Evolutionary conservation across 2,329 filamentous ascomycete genomes (phyloP).

Genomic region (Stagonosporopsis cucurbitacearum): DNA sequence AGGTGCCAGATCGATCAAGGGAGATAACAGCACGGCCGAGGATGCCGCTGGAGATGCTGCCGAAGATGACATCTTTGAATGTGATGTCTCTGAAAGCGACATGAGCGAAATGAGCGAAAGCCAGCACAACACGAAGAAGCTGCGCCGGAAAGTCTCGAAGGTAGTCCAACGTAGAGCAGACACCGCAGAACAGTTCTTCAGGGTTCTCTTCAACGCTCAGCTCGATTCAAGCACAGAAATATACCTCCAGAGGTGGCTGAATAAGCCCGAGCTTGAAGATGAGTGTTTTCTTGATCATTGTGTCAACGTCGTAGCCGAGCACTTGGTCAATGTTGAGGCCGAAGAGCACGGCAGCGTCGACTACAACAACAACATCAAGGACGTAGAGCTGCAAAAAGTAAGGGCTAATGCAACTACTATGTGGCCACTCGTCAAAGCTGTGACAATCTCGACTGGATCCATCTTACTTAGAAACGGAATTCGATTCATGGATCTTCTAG

Average conservation of each 20-base stretch:
- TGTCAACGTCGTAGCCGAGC: background rate
- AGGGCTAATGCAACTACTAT: no score
- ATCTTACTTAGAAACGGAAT: constrained; percentile 11
- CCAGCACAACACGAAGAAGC: no score
- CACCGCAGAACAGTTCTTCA: constrained; percentile 23
- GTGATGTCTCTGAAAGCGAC: background rate
- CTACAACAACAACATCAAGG: constrained; percentile 7
- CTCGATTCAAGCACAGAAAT: background rate
- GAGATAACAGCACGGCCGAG: no score
- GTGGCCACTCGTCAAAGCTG: constrained; percentile 22
- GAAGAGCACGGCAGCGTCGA: background rate
- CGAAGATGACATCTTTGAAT: background rate
- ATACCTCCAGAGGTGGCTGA: background rate
- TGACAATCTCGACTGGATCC: constrained; percentile 20
- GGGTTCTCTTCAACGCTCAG: constrained; percentile 14
- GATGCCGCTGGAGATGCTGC: no score
- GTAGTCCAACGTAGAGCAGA: background rate
- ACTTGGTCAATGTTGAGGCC: background rate
- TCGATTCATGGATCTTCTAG: constrained; percentile 19
- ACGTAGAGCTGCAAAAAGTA: background rate
- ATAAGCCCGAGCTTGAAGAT: constrained; percentile 4
- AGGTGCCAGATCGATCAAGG: no score
- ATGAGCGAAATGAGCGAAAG: no score
- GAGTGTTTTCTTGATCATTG: constrained; percentile 3
- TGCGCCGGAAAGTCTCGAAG: no score